These are phyloP conservation scores for Pyrenochaeta sp. DNA, from an alignment of 2,329 filamentous ascomycete genomes.

Conservation along the genomic window DNA sequence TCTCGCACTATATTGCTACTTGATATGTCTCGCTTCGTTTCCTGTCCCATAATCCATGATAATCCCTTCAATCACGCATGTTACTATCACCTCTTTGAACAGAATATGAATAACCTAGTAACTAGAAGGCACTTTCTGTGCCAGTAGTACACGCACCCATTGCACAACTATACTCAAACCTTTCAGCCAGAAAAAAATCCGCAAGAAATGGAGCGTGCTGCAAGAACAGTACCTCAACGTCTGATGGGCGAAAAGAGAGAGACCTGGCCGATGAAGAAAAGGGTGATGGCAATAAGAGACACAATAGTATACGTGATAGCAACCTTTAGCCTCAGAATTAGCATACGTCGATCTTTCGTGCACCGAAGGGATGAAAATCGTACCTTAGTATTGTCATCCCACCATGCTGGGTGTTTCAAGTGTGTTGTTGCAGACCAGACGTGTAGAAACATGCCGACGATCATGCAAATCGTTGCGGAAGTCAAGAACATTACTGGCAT, in stretches of 20 bases:
- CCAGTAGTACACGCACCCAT: too few species aligned
- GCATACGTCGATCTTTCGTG: background rate
- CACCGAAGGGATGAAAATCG: background rate
- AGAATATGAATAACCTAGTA: too few species aligned
- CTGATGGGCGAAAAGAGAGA: conserved; percentile 18
- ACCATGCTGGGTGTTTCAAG: conserved; percentile 31
- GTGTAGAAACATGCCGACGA: conserved; percentile 50
- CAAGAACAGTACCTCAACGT: background rate
- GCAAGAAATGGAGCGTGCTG: too few species aligned
- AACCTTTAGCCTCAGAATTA: conserved; percentile 14
- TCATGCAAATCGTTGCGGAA: conserved; percentile 46
- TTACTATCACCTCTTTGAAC: too few species aligned
- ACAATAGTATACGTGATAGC: conserved; percentile 25
- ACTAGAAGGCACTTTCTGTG: too few species aligned
- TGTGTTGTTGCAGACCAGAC: conserved; percentile 47
- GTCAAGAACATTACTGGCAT: conserved; percentile 50
- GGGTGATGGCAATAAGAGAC: conserved; percentile 15
- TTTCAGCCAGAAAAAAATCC: too few species aligned
- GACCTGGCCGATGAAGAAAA: conserved; percentile 33
- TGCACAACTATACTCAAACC: too few species aligned
- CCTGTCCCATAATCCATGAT: too few species aligned
- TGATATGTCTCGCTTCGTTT: too few species aligned
- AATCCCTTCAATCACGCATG: too few species aligned
- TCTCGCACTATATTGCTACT: too few species aligned
- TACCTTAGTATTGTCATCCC: conserved; percentile 45